Evolutionary conservation across 2,329 filamentous ascomycete genomes (phyloP), one percentile per base, ranked within the genome.

Genomic region (Venturia effusa): DNA sequence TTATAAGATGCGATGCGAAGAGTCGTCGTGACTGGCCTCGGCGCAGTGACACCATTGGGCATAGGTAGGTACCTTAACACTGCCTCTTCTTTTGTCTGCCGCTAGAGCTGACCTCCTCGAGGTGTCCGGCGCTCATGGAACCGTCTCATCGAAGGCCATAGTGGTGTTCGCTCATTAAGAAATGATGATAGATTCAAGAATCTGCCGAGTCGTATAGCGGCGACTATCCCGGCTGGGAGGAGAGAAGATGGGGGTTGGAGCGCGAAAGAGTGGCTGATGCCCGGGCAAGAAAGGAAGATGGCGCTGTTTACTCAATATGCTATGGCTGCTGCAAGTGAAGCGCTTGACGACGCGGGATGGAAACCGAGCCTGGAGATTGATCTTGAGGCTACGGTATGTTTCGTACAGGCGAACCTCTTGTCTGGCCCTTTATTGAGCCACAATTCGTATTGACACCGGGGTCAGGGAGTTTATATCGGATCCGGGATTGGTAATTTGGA

Each of bases 401-500:
- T 43, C 15, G 40, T 65, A 11, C 10, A 15, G 15, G 8, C 37
- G 37, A 39, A 15, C 37, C 10, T 39, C 15, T 39, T 15, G 15
- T 39, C 8, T 11, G 15, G 37, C 15, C n/a, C n/a, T n/a, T 15
- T 39, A 11, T 11, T 15, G 37, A 8, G 37, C 37, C 37, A 4
- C 15, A 39, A 39, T 39, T 8, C 2, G 37, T 39, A 19, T 48
- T 40, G 48, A 60, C 61, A 17, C 13, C 8, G 11, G 22, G 1
- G 2, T 15, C 10, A 84, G 83, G 94, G 94, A 0, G 89, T 99
- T 1, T 96, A 93, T 71, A 81, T 99, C 48, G 94, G 94, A 1
- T 97, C 93, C 68, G 94, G 94, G 1, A 97, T 99, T 70, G 94
- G 94, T 19, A 97, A 94, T 70, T 82, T 99, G 45, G 89, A 96